Evolutionary conservation across 2,329 filamentous ascomycete genomes (phyloP), one percentile per base, ranked within the genome.

Genomic region (Clarireedia sp.): DNA sequence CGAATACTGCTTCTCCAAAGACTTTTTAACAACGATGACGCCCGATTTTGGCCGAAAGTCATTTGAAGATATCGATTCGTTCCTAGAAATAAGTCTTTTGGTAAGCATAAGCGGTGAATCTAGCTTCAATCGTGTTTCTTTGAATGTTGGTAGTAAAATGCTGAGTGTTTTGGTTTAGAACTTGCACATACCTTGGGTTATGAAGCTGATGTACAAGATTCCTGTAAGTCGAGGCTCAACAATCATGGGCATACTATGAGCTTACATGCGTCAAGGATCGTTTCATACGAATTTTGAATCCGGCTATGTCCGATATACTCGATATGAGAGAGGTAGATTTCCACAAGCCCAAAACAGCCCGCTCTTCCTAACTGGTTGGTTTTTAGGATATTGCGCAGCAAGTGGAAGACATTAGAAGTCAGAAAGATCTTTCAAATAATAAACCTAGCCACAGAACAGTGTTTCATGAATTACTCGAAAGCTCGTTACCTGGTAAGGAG

Each of bases 331-430:
- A 29, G n/a, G 36, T 16, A 2, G 19, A 12, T n/a, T 6, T 21
- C 2, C 1, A 23, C n/a, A 2, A 12, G 16, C 6, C 5, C 17
- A 21, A 5, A 14, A 50, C n/a, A 5, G n/a, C 2, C 12, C 43
- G 29, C 2, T 12, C 14, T 69, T 67, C 66, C 62, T 59, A 4
- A 57, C 67, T 16, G 60, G 75, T 5, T 70, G 75, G 19, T 3
- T 19, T 41, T 19, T 57, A 43, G 36, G 21, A 38, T 50, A 19
- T 50, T 12, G 24, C 33, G 2, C 24, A 29, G 4, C 21, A 48
- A 49, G 46, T 48, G 8, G 58, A 50, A 29, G 9, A 23, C 17
- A 50, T 50, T 40, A 36, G 21, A 50, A n/a, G 26, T 24, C 16
- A 29, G 16, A 37, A 41, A 8, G 23, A 40, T n/a, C 3, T 17